These are phyloP conservation scores for Entomortierella parvispora DNA, from an alignment of 192 early-diverging fungal species.

Conservation along the genomic window DNA sequence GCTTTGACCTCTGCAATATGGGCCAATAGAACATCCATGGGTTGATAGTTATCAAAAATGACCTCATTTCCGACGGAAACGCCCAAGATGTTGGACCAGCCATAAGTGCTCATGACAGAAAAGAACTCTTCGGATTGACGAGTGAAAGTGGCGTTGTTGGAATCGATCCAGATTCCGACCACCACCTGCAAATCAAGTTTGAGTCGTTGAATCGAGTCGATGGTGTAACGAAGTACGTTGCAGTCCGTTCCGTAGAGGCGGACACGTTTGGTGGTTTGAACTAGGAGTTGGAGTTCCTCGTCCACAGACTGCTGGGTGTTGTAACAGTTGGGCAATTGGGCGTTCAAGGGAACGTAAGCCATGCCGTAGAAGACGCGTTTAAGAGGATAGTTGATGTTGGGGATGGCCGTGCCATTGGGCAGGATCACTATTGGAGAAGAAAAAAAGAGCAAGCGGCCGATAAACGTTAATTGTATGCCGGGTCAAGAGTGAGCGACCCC, in stretches of 20 bases:
- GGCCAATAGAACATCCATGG: not conserved
- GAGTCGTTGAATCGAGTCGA: conserved; percentile 41
- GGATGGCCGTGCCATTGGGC: conserved; percentile 36
- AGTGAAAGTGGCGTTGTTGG: conserved; percentile 37
- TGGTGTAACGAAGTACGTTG: conserved; percentile 41
- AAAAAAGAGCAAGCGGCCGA: no score
- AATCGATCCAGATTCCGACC: conserved; percentile 56
- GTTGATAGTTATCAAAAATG: conserved; percentile 43
- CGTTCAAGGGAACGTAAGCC: conserved; percentile 50
- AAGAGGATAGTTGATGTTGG: conserved; percentile 25
- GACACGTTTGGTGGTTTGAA: conserved; percentile 51
- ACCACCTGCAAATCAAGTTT: conserved; percentile 54
- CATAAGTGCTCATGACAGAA: conserved; percentile 18
- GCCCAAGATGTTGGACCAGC: conserved; percentile 50
- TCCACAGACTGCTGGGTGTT: conserved; percentile 47
- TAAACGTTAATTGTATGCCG: no score
- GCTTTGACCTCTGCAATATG: conserved; percentile 45
- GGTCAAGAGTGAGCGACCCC: no score
- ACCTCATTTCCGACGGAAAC: conserved; percentile 61
- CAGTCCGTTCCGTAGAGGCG: conserved; percentile 59
- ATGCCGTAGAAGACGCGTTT: conserved; percentile 58
- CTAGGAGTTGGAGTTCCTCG: conserved; percentile 47
- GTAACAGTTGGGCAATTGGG: conserved; percentile 53
- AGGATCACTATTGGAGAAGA: conserved; percentile 11
- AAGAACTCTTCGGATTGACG: conserved; percentile 49